Base-by-base conservation (phyloP, 2,329 filamentous ascomycete species). In the Ceratocystis ficicola region DNA sequence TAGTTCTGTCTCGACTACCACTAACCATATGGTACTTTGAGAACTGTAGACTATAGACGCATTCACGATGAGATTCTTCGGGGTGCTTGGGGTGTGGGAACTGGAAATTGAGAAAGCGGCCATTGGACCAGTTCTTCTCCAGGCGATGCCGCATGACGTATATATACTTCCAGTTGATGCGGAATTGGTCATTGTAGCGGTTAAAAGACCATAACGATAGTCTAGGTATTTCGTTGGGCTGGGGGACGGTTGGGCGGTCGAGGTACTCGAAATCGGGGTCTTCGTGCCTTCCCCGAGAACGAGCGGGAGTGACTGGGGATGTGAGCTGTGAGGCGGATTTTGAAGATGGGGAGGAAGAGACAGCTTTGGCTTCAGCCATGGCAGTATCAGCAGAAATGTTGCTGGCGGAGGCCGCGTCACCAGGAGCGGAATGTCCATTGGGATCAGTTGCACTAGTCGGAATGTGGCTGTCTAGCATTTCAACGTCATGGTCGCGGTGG, bases 1-100 rank as follows among this genome's bases (percentile, higher is more conserved):
- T 83, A 0, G 89, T 90, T 70, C 84, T 86, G 73, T 99, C 94
- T 64, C 94, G 83, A 72, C 93, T 97, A 17, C 94, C 94, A 72
- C 92, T 97, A 62, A 97, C 93, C 8, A 99, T 81, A 74, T 87
- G 94, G 69, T 90, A 86, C 1, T 87, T 82, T 65, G 87, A 87
- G 72, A 93, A 95, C 74, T 99, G 93, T 64, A 99, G 85, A 1
- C 90, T 93, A 75, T 99, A 99, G 12, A 99, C 91, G 74, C 92
- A 97, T 73, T 97, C 93, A 22, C 81, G 82, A 73, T 99, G 94
- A 0, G 89, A 90, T 73, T 97, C 93, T 41, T 89, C 81, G 0
- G 85, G 85, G 71, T 91, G 81, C 46, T 84, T 81, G 0, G 91
- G 91, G 72, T 96, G 90, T 0, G 94, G 94, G 0, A 99, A 81